A percentile compares a stretch with the other conserved stretches of the same genome.
phyloP scores from a whole-genome alignment of 208 protist genomes.

The Crithidia fasciculata region DNA sequence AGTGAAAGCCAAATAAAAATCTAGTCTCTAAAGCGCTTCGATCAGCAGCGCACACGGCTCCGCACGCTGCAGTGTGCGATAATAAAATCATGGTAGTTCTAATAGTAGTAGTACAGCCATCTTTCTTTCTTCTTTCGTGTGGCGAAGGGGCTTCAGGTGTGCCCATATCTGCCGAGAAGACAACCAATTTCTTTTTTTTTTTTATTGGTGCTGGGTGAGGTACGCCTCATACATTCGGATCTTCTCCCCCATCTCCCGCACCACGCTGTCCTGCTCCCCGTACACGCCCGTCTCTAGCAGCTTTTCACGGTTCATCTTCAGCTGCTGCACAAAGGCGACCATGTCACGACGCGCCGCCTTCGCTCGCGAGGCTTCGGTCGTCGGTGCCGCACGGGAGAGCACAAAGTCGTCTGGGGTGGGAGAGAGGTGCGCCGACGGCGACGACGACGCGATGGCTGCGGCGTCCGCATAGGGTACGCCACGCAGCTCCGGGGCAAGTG shows the following conservation, averaged over 20 bases:
- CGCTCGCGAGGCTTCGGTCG: constrained; percentile 13
- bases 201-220: constrained; percentile 25
- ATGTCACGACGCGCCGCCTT: constrained; percentile 69
- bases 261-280: constrained; percentile 53
- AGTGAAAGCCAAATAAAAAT: too few relatives aligned
- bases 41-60: too few relatives aligned
- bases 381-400: constrained; percentile 25
- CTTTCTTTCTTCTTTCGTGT: background rate
- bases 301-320: constrained; percentile 78
- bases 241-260: constrained; percentile 87
- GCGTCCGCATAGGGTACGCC: background rate
- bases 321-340: constrained; percentile 75
- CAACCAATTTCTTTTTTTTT: too few relatives aligned
- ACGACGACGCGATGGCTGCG: background rate
- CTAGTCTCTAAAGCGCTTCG: too few relatives aligned
- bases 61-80: too few relatives aligned
- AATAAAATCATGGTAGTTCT: too few relatives aligned
- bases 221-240: constrained; percentile 89
- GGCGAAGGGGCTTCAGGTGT: background rate
- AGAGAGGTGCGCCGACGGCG: background rate
- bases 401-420: constrained; percentile 67
- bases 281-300: constrained; percentile 89
- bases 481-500: constrained; percentile 29
- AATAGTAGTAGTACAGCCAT: too few relatives aligned
- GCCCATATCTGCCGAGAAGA: too few relatives aligned